Base-by-base conservation (phyloP, 2,329 filamentous ascomycete species). In the Diaporthe destruens region DNA sequence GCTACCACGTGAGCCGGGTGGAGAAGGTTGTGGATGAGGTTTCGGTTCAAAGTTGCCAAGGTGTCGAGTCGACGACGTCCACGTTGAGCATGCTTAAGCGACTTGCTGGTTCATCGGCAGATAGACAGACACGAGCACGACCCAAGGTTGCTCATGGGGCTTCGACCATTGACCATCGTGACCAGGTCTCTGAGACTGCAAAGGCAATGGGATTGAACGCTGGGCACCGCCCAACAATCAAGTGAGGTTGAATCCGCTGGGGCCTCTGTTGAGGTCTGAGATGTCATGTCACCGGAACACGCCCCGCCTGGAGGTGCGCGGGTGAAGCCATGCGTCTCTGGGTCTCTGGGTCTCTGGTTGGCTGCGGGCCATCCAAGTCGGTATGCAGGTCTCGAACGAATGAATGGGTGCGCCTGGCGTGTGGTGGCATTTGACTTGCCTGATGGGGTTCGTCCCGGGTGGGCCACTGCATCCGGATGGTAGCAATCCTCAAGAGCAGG, bases 371-470 rank as follows among this genome's bases (percentile, higher is more conserved):
- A 47, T 32, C 47, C 61, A 66, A 66, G 61, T 14, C 47, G 44
- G 65, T 20, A 61, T 69, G 67, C 67, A 69, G 54, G 51, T 69
- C 55, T 69, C n/a, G 54, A 69, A 69, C 39, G 29, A 56, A 56
- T 47, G 66, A 54, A 25, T 14, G 39, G 39, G 54, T 34, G 34
- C 57, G 42, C 12, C 53, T 32, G 66, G 25, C 14, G 20, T 56
- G 23, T 47, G 53, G 66, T 69, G 12, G 23, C 47, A 36, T 55
- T 56, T 57, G 66, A 69, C 39, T 69, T 69, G 53, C 51, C 53
- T 47, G 66, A 56, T 69, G 39, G 39, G 61, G 61, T 53, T 66
- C 61, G 61, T 23, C 47, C 47, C 47, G 47, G 61, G 44, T 51
- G 61, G 61, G 61, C 47, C 12, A 18, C 61, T 66, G 44, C 47